Conservation (phyloP, 768 basidiomycete genomes). For the Hydnomerulius pinastri region DNA sequence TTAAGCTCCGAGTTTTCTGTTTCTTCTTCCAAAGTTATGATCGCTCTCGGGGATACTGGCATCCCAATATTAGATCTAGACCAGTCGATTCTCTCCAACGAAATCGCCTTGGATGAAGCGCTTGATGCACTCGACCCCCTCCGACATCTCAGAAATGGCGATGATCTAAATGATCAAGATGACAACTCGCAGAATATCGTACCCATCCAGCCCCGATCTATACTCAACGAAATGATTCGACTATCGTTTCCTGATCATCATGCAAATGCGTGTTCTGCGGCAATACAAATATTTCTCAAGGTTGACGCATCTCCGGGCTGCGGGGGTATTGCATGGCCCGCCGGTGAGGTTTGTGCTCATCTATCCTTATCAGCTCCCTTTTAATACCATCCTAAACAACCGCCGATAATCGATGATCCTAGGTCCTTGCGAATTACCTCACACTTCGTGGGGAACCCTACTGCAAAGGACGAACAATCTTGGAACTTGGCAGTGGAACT, state of each 20-base stretch:
- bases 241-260: slow-evolving; percentile 37
- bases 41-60: background rate
- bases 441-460: slow-evolving; percentile 51
- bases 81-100: slow-evolving; percentile 16
- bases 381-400: slow-evolving; percentile 7
- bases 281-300: slow-evolving; percentile 43
- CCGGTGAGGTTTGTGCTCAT: slow-evolving; percentile 68
- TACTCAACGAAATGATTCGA: slow-evolving; percentile 47
- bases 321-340: slow-evolving; percentile 91
- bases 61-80: slow-evolving; percentile 5
- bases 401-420: slow-evolving; percentile 2
- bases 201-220: slow-evolving; percentile 55
- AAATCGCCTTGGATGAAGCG: slow-evolving; percentile 52
- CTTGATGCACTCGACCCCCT: slow-evolving; percentile 61
- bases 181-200: slow-evolving; percentile 37
- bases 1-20: background rate
- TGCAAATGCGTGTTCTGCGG: slow-evolving; percentile 2
- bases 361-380: background rate
- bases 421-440: slow-evolving; percentile 84
- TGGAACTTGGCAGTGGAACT: slow-evolving; percentile 91
- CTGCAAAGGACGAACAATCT: slow-evolving; percentile 55
- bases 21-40: slow-evolving; percentile 3
- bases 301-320: slow-evolving; percentile 87
- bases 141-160: slow-evolving; percentile 54
- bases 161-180: slow-evolving; percentile 26